Evolutionary conservation across 179 eudicot species (phyloP).

Genomic region (Nepenthes alata): DNA sequence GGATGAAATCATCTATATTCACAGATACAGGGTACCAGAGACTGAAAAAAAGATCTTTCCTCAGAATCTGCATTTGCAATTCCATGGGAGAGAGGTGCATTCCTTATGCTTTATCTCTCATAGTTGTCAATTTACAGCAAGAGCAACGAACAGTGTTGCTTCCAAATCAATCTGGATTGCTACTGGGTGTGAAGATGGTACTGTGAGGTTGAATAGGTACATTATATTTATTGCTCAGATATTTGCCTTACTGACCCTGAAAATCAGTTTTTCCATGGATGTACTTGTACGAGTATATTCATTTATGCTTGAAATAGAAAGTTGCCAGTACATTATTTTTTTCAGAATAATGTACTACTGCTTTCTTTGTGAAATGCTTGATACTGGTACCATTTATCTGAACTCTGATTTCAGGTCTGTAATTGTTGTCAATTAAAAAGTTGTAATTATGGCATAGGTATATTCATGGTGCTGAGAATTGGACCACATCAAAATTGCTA

Average conservation of each 20-base stretch:
- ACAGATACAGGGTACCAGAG: constrained; percentile 35
- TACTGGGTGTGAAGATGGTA: constrained; percentile 97
- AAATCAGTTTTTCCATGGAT: no score
- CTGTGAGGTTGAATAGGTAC: constrained; percentile 89
- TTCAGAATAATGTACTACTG: no score
- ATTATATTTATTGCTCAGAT: no score
- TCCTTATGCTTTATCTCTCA: constrained; percentile 59
- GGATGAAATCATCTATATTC: constrained; percentile 73
- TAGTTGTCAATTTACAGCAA: constrained; percentile 16
- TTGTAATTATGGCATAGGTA: constrained; percentile 35
- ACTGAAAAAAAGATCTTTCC: constrained; percentile 45
- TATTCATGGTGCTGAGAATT: constrained; percentile 34
- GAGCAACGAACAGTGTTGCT: constrained; percentile 8
- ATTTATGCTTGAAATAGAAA: no score
- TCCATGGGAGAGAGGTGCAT: constrained; percentile 96
- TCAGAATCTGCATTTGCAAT: constrained; percentile 70
- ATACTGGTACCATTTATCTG: no score
- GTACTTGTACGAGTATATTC: no score
- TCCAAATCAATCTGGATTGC: constrained; percentile 56
- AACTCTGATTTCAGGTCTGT: neutral
- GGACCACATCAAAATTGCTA: constrained; percentile 75
- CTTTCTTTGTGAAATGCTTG: no score
- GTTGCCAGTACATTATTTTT: no score
- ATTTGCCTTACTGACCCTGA: no score
- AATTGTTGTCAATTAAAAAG: neutral